Conservation (phyloP, 208 protist species). For the Balamuthia mandrillaris region DNA sequence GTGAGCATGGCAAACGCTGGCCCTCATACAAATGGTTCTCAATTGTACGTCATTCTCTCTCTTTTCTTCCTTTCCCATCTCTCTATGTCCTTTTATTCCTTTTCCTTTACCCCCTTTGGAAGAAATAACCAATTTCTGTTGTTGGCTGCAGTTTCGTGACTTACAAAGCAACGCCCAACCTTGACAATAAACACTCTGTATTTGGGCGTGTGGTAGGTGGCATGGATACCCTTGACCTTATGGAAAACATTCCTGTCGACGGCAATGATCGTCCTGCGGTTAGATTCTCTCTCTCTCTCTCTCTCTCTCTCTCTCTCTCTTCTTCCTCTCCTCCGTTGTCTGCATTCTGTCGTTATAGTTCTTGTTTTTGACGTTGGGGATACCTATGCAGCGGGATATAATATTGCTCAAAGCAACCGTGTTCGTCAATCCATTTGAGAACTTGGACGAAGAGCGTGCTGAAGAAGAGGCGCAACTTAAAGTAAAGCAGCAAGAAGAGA, state of each 20-base stretch:
- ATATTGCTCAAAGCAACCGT: too few species aligned
- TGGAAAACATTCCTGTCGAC: constrained; percentile 62
- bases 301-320: not conserved
- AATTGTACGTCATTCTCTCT: constrained; percentile 60
- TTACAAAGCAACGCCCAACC: constrained; percentile 56
- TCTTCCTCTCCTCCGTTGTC: not conserved
- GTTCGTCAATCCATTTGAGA: too few species aligned
- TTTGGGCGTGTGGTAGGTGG: constrained; percentile 77
- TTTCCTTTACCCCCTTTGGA: not conserved
- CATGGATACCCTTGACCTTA: constrained; percentile 61
- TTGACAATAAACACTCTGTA: constrained; percentile 76
- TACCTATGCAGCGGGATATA: too few species aligned
- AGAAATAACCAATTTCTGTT: not conserved
- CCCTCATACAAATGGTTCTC: constrained; percentile 71
- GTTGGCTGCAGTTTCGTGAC: constrained; percentile 69
- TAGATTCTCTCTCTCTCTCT: not conserved
- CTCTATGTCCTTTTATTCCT: not conserved
- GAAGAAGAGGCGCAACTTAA: too few species aligned
- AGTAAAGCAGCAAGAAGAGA: too few species aligned
- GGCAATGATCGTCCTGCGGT: not conserved
- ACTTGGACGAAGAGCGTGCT: too few species aligned
- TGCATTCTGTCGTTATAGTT: too few species aligned
- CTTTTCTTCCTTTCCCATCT: constrained; percentile 4
- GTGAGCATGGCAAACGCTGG: constrained; percentile 82
- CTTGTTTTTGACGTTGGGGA: too few species aligned